Base-by-base conservation (phyloP, 441 rosid species). In the Erysimum pusillum region DNA sequence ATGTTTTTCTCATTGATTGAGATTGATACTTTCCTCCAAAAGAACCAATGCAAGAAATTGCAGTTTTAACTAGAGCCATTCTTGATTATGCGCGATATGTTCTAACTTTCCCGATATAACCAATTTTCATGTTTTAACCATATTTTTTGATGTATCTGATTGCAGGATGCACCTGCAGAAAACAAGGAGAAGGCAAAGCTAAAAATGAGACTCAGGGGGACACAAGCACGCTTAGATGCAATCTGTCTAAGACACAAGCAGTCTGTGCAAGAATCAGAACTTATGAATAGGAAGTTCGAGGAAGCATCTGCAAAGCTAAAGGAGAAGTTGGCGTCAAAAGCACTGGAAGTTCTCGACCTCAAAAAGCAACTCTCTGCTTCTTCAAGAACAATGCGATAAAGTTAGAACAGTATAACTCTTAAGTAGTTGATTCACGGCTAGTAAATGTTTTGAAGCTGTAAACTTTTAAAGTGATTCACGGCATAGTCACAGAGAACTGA, bases 181-280 rank as follows among this genome's bases (percentile, higher is more conserved):
- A 69, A 75, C 52, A 91, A 80, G 77, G 93, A 85, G 62, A 91
- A 48, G 74, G 92, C 96, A 63, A 96, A 90, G 82, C 87, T 87
- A 15, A 82, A 86, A 76, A 93, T 91, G 96, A 85, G 89, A 81
- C 90, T 91, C 20, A 84, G 84, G 7, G 91, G 97, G 74, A 87
- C 91, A 4, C 94, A 91, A 77, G 93, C 93, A 4, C 89, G 83
- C 75, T 78, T 87, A 65, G 97, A 91, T 36, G 97, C 97, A 14
- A 62, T 84, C 35, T 80, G 86, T 39, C 45, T 79, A 44, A 85
- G 94, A 58, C 73, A 87, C 86, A 75, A 77, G 48, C 84, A 87
- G 79, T 76, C 80, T 9, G 74, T 89, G 61, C 75, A 75, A 13
- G 91, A 88, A 76, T 32, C 73, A 36, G 87, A 87, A 56, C 64